Evolutionary conservation across 2,329 filamentous ascomycete species (phyloP).

Genomic region (Didymella lethalis): DNA sequence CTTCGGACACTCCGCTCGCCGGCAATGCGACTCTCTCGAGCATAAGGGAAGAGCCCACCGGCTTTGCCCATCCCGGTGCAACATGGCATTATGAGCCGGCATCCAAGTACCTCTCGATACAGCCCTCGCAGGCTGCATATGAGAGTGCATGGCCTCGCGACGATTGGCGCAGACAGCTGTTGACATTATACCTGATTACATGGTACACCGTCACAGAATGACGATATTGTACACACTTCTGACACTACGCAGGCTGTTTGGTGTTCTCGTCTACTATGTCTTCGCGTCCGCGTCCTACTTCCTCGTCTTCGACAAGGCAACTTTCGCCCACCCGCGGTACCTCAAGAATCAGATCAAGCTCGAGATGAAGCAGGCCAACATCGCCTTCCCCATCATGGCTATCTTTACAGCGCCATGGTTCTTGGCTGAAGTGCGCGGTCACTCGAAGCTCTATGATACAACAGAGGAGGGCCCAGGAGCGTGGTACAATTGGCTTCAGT

Average conservation of each 20-base stretch:
- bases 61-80: slow-evolving; percentile 35
- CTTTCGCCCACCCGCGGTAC: slow-evolving; percentile 89
- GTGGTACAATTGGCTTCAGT: slow-evolving; percentile 83
- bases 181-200: slow-evolving; percentile 82
- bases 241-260: slow-evolving; percentile 76
- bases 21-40: slow-evolving; percentile 67
- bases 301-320: slow-evolving; percentile 91
- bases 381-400: slow-evolving; percentile 82
- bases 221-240: slow-evolving; percentile 7
- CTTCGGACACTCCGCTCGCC: slow-evolving; percentile 54
- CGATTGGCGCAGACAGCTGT: slow-evolving; percentile 75
- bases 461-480: slow-evolving; percentile 75
- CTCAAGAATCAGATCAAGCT: slow-evolving; percentile 90
- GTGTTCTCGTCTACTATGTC: slow-evolving; percentile 82
- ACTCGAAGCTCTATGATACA: slow-evolving; percentile 87
- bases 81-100: slow-evolving; percentile 75
- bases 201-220: slow-evolving; percentile 64
- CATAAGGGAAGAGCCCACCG: slow-evolving; percentile 50
- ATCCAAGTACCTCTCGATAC: slow-evolving; percentile 71
- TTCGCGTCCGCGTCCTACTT: slow-evolving; percentile 84
- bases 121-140: slow-evolving; percentile 79
- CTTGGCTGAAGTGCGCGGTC: slow-evolving; percentile 81
- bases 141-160: slow-evolving; percentile 79
- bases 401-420: slow-evolving; percentile 83
- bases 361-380: slow-evolving; percentile 83